Base-by-base conservation (phyloP, 1,284 basidiomycete species). In the Sparassis latifolia region DNA sequence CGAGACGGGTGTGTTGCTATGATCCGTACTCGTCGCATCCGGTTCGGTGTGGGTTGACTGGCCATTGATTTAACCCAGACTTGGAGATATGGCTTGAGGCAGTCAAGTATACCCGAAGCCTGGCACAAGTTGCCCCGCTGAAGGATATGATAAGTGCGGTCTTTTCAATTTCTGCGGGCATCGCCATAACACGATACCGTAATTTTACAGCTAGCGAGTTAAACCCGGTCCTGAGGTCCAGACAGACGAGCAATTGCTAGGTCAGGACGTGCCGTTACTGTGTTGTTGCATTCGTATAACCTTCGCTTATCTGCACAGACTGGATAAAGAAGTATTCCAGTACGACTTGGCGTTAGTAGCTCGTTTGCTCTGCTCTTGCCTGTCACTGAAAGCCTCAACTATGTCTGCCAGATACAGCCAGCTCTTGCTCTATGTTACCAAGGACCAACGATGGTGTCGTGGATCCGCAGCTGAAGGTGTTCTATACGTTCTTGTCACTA, bases 1-100 rank as follows among this genome's bases (percentile, higher is more conserved):
- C 39, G 63, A 68, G 43, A 69, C 75, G 56, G 76, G 78, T 63
- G 62, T 63, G 56, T 59, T 53, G 31, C 20, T 20, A 20, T 20
- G 20, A 20, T 20, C 20, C 20, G 20, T 20, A 20, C 20, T 20
- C 20, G 20, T 20, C 20, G 20, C 20, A 20, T 20, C 20, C 20
- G 20, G 20, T 20, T 20, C 20, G 20, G 20, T 20, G 20, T 20
- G 6, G 7, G 7, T 12, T 37, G 12, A 43, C 12, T 12, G 27
- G 69, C 7, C 41, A 49, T 6, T 20, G 71, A 74, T 58, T 57
- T 72, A 6, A 61, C 68, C 3, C 33, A 57, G 74, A 76, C 57
- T 56, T 72, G n/a, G 63, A 72, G 33, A 61, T 75, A n/a, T 58
- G 78, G 33, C 61, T 77, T 20, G 75, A 80, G 55, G 66, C 67